phyloP scores from a whole-genome alignment of 345 rosid genomes.

The Cardamine chenopodiifolia region DNA sequence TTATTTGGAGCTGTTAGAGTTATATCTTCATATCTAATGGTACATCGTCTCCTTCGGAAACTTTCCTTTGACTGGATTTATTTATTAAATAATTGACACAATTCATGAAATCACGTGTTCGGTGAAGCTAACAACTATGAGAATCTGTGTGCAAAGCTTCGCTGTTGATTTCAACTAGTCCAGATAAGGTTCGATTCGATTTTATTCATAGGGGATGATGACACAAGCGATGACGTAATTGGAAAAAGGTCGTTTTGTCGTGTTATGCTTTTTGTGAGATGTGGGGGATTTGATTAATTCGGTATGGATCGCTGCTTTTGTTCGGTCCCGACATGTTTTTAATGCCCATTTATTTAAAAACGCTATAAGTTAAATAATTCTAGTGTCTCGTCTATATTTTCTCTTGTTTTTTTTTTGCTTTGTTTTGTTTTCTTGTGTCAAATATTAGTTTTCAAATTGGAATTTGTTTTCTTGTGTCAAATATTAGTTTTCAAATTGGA shows the following conservation, averaged over 20 bases:
- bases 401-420: not conserved
- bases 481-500: no score
- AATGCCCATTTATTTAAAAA: not conserved
- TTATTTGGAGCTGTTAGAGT: no score
- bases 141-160: slow-evolving; percentile 3
- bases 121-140: not conserved
- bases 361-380: not conserved
- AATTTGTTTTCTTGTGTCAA: no score
- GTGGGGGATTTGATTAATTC: slow-evolving; percentile 18
- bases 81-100: not conserved
- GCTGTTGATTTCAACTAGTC: slow-evolving; percentile 19
- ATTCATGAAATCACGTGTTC: slow-evolving; percentile 12
- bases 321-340: slow-evolving; percentile 38
- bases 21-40: no score
- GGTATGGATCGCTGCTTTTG: slow-evolving; percentile 28
- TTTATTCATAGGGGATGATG: slow-evolving; percentile 5
- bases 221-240: slow-evolving; percentile 31
- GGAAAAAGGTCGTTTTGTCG: slow-evolving; percentile 33
- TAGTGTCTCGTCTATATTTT: not conserved
- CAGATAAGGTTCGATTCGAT: not conserved
- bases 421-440: not conserved
- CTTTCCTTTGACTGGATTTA: slow-evolving; percentile 5
- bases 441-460: not conserved
- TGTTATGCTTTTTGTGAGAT: not conserved
- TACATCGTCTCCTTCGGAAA: slow-evolving; percentile 7